A percentile compares a stretch with the other conserved stretches of the same genome.
Conservation (phyloP, 2,329 filamentous ascomycete genomes). For the Stromatinia cepivora region DNA sequence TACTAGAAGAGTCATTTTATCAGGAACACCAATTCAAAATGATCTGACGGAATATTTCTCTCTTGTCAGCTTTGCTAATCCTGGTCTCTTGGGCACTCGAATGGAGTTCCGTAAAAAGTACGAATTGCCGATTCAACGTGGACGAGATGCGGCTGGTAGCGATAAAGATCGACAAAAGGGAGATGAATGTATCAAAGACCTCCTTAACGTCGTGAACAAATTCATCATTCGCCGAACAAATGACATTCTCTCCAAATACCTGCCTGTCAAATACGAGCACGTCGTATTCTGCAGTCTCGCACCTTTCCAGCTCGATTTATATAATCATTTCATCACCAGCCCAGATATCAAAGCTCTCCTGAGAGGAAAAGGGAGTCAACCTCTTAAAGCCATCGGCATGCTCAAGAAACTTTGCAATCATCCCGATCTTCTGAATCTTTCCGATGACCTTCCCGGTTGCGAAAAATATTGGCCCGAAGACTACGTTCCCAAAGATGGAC, state of each 20-base stretch:
- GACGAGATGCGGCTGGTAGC: conserved; percentile 85
- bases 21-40: conserved; percentile 96
- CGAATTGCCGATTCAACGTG: conserved; percentile 87
- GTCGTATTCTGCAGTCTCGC: conserved; percentile 97
- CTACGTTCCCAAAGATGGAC: conserved; percentile 81
- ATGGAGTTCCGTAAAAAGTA: conserved; percentile 92
- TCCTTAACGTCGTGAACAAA: conserved; percentile 87
- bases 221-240: conserved; percentile 98
- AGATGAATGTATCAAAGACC: conserved; percentile 77
- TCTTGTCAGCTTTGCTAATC: conserved; percentile 94
- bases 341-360: conserved; percentile 91
- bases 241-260: conserved; percentile 95
- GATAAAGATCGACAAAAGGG: conserved; percentile 80
- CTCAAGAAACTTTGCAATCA: conserved; percentile 99
- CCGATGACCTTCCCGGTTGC: conserved; percentile 81
- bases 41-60: conserved; percentile 98
- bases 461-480: conserved; percentile 81
- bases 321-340: conserved; percentile 96
- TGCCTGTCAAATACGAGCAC: conserved; percentile 98
- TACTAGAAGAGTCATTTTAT: conserved; percentile 86
- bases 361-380: conserved; percentile 91
- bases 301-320: conserved; percentile 87
- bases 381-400: conserved; percentile 92
- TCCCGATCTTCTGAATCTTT: conserved; percentile 83
- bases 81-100: conserved; percentile 82